These are phyloP conservation scores for Wickerhamiella azymoides DNA, from an alignment of 805 yeast species.

Conservation along the genomic window DNA sequence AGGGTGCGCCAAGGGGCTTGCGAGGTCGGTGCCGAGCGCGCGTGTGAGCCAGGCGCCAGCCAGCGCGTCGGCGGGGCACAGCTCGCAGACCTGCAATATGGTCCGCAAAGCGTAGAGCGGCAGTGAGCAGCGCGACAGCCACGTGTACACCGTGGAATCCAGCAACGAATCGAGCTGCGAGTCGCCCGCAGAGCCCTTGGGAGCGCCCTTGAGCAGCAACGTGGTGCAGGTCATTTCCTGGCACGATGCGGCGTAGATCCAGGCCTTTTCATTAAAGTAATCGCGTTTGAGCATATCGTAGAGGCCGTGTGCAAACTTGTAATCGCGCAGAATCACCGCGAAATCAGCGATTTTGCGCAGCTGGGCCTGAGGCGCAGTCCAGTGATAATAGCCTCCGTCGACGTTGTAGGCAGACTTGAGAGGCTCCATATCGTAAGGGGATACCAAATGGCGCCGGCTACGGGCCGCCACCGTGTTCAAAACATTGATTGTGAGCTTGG, in stretches of 20 bases:
- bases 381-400: constrained; percentile 9
- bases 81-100: constrained; percentile 51
- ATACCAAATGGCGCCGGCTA: background rate
- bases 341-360: constrained; percentile 82
- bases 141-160: constrained; percentile 64
- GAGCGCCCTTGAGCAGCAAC: constrained; percentile 40
- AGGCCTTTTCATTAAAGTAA: constrained; percentile 60
- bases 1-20: constrained; percentile 33
- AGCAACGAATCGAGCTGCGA: constrained; percentile 46
- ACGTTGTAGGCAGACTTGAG: constrained; percentile 1
- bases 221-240: constrained; percentile 79
- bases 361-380: constrained; percentile 37
- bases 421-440: background rate
- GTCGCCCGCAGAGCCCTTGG: constrained; percentile 35
- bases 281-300: constrained; percentile 76
- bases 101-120: constrained; percentile 61
- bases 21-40: constrained; percentile 28
- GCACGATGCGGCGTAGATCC: constrained; percentile 67
- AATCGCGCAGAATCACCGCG: constrained; percentile 83
- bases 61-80: constrained; percentile 37
- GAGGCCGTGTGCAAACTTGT: constrained; percentile 65
- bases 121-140: constrained; percentile 53
- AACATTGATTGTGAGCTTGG: constrained; percentile 7
- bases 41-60: constrained; percentile 36
- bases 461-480: constrained; percentile 3